Evolutionary conservation across 2,329 filamentous ascomycete genomes (phyloP).

Genomic region (Colletotrichum lini): DNA sequence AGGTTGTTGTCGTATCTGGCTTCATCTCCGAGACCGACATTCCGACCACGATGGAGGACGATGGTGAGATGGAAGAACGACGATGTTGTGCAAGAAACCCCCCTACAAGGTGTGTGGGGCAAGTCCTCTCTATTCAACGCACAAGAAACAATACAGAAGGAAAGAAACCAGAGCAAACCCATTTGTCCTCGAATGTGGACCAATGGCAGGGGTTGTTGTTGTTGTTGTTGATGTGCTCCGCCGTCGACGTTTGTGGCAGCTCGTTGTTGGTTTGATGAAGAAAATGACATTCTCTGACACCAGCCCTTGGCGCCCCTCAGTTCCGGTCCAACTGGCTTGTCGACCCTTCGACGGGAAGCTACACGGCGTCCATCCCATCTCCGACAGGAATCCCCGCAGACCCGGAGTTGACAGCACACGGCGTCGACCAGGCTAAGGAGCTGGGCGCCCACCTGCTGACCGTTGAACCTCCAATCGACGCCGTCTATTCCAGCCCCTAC

Average conservation of each 20-base stretch:
- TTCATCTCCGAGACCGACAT: conserved; percentile 36
- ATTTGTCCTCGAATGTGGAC: neutral
- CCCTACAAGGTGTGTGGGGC: neutral
- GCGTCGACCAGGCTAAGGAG: conserved; percentile 85
- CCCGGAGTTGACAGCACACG: conserved; percentile 88
- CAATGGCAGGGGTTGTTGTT: neutral
- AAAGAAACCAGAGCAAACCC: no score
- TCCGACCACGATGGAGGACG: neutral
- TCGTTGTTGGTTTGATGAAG: conserved; percentile 24
- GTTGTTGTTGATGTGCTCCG: neutral
- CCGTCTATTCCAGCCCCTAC: conserved; percentile 87
- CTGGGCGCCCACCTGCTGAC: conserved; percentile 76
- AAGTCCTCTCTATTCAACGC: neutral
- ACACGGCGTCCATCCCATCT: conserved; percentile 79
- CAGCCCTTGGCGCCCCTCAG: conserved; percentile 59
- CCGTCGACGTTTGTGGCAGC: neutral
- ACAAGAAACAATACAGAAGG: neutral
- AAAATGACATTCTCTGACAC: conserved; percentile 33
- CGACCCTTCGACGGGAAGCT: conserved; percentile 83
- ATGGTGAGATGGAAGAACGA: neutral
- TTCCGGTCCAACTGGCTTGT: conserved; percentile 94
- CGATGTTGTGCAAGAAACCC: neutral
- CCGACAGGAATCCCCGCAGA: conserved; percentile 92
- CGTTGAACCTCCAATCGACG: conserved; percentile 77
- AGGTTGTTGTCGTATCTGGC: conserved; percentile 34